phyloP scores from a whole-genome alignment of 352 stramenopile species.

The Globisporangium irregulare region DNA sequence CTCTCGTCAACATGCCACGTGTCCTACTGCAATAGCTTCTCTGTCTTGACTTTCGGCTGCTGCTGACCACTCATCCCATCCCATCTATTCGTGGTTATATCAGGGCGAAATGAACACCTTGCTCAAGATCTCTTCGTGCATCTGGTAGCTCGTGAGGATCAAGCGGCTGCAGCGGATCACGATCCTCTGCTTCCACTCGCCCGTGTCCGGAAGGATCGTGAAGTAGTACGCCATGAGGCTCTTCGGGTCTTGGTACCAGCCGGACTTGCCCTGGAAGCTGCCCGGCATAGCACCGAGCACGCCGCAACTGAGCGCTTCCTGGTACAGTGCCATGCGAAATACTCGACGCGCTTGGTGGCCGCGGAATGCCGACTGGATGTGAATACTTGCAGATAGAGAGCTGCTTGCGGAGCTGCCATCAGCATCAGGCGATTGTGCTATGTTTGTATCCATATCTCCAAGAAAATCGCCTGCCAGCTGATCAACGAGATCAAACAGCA shows the following conservation, averaged over 20 bases:
- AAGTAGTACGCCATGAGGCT: constrained; percentile 79
- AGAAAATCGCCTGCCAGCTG: constrained; percentile 20
- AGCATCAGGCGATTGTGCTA: background rate
- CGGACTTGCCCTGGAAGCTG: constrained; percentile 53
- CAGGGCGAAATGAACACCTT: constrained; percentile 20
- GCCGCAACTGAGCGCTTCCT: constrained; percentile 56
- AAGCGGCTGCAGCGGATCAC: constrained; percentile 50
- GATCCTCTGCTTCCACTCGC: constrained; percentile 66
- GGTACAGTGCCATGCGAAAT: constrained; percentile 62
- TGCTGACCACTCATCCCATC: background rate
- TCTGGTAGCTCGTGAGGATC: constrained; percentile 66
- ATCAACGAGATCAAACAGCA: constrained; percentile 44
- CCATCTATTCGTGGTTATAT: background rate
- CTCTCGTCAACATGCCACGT: background rate
- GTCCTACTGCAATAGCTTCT: background rate
- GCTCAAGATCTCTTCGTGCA: constrained; percentile 50
- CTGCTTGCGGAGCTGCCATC: background rate
- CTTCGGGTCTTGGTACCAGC: constrained; percentile 80
- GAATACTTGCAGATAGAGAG: constrained; percentile 21
- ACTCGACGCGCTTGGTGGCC: constrained; percentile 44
- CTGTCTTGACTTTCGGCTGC: background rate
- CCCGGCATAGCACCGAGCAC: constrained; percentile 73
- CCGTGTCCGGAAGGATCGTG: constrained; percentile 37
- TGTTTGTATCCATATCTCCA: background rate
- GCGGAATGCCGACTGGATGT: constrained; percentile 57